phyloP scores from a whole-genome alignment of 768 basidiomycete genomes.

The Gloeophyllum trabeum region DNA sequence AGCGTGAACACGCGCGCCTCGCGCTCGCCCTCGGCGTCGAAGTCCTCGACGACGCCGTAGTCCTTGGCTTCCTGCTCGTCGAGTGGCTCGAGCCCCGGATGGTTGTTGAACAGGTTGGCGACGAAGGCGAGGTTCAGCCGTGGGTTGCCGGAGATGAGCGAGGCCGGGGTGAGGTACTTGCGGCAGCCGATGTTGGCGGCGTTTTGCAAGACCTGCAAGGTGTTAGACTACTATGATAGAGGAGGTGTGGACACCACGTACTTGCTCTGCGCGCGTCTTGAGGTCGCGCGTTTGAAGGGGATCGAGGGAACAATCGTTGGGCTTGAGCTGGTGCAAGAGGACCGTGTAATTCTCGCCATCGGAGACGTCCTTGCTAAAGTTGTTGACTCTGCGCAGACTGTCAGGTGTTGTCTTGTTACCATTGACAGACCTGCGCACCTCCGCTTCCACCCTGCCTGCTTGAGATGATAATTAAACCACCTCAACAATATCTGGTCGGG shows the following conservation, averaged over 20 bases:
- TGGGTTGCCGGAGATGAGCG: constrained; percentile 89
- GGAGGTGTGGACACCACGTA: constrained; percentile 9
- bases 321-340: constrained; percentile 91
- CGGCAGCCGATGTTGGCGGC: constrained; percentile 90
- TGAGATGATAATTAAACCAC: constrained; percentile 99
- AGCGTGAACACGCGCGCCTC: constrained; percentile 97
- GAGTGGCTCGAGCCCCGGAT: constrained; percentile 88
- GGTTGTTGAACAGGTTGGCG: constrained; percentile 97
- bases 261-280: constrained; percentile 79
- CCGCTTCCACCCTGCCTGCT: constrained; percentile 85
- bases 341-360: constrained; percentile 98
- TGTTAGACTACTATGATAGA: neutral
- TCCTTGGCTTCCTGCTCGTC: constrained; percentile 92
- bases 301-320: constrained; percentile 82
- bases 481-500: constrained; percentile 96
- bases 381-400: constrained; percentile 63
- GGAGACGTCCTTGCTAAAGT: constrained; percentile 94
- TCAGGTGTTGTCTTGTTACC: neutral
- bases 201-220: constrained; percentile 69
- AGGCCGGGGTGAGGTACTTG: constrained; percentile 88
- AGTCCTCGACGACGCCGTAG: constrained; percentile 86
- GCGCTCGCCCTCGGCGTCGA: constrained; percentile 97
- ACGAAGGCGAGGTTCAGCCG: constrained; percentile 97
- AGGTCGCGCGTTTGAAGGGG: constrained; percentile 83
- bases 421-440: constrained; percentile 33